phyloP scores from a whole-genome alignment of 345 rosid genomes.

The Acer campestre region DNA sequence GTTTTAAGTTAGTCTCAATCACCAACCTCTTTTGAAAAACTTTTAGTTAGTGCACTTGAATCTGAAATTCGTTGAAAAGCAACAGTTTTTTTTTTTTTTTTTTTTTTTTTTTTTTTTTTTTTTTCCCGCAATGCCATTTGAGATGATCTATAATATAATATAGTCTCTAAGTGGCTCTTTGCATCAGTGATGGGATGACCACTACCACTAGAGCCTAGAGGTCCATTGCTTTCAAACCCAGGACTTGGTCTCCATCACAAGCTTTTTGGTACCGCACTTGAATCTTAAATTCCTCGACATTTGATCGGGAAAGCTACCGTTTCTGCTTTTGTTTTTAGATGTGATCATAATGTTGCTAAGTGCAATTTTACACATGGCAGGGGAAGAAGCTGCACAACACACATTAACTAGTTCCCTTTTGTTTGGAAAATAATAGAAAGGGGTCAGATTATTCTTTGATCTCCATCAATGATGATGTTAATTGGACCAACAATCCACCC shows the following conservation, averaged over 20 bases:
- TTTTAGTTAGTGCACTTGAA: background rate
- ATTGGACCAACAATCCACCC: background rate
- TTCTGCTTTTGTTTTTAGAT: background rate
- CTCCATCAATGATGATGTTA: no score
- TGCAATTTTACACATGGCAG: background rate
- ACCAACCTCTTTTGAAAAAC: background rate
- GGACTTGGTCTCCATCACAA: background rate
- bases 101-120: background rate
- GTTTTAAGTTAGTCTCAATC: background rate
- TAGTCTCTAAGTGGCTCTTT: background rate
- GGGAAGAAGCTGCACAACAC: background rate
- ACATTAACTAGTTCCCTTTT: background rate
- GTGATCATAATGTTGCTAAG: background rate
- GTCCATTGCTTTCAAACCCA: background rate
- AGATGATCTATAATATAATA: background rate
- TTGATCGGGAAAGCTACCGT: background rate
- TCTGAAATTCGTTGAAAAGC: background rate
- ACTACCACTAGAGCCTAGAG: background rate
- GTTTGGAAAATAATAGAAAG: background rate
- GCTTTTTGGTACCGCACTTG: constrained; percentile 1
- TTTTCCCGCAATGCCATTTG: background rate
- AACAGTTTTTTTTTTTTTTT: background rate
- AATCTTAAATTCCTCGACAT: background rate
- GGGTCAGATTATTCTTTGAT: background rate
- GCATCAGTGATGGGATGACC: background rate